Evolutionary conservation across 148 eudicot species (phyloP), one percentile per base, ranked within the genome.

Genomic region (Silene latifolia): DNA sequence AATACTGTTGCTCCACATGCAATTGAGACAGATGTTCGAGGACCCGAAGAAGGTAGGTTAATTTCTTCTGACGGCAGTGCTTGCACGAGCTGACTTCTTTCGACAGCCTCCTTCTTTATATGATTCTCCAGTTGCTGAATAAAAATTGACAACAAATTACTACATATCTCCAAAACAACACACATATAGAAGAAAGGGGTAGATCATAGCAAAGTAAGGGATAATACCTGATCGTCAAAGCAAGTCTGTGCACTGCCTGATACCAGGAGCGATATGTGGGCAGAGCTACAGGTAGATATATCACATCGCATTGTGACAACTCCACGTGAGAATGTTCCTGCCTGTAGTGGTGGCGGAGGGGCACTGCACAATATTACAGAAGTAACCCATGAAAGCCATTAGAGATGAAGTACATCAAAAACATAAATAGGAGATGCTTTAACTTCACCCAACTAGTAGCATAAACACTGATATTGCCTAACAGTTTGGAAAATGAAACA

Each of bases 231-330:
- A 80, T 94, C 95, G 80, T 92, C 97, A 87, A 92, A 95, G 78
- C 98, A 95, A n/a, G 97, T 92, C 76, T 95, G 92, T 32, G 97
- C 96, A 81, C 98, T 95, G 21, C 98, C 98, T 1, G 97, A 95
- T 9, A 95, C 93, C 78, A 95, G 81, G 71, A 95, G 92, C 66
- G 98, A 92, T 70, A 95, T 88, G 77, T 95, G 96, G 67, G 98
- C 83, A 73, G 92, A 86, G 71, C 87, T 92, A 83, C 89, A 85
- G 20, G 98, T 95, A 60, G 98, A 90, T 42, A 95, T 76, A 85
- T 95, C 98, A 82, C 98, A 95, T 27, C 89, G 80, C 98, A 95
- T 95, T 44, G 98, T 95, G 77, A 95, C 96, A 80, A 95, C 92
- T 67, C 98, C 98, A 60, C 97, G 98, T 62, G 97, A 92, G 85